phyloP scores from a whole-genome alignment of 352 stramenopile genomes.

The Peronospora belbahrii region DNA sequence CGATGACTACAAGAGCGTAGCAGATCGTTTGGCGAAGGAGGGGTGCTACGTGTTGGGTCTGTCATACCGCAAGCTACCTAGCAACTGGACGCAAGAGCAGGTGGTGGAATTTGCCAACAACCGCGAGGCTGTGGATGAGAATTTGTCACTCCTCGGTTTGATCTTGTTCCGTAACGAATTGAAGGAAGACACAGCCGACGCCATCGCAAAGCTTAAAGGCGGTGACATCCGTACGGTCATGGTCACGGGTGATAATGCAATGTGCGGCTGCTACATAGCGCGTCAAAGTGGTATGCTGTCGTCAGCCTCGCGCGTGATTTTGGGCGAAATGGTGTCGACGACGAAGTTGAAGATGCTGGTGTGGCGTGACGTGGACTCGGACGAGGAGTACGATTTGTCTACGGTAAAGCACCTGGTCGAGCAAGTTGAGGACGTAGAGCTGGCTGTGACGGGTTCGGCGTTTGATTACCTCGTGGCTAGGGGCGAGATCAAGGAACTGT shows the following conservation, averaged over 20 bases:
- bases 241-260: constrained; percentile 75
- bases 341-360: constrained; percentile 26
- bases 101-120: constrained; percentile 4
- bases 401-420: constrained; percentile 28
- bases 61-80: constrained; percentile 26
- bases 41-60: constrained; percentile 79
- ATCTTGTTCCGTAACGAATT: constrained; percentile 82
- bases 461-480: constrained; percentile 67
- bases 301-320: constrained; percentile 24
- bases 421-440: constrained; percentile 29
- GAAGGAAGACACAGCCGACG: constrained; percentile 51
- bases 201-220: constrained; percentile 52
- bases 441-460: constrained; percentile 63
- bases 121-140: constrained; percentile 66
- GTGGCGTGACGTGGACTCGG: constrained; percentile 43
- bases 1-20: constrained; percentile 37
- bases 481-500: constrained; percentile 44
- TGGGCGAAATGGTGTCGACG: constrained; percentile 29
- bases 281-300: constrained; percentile 33
- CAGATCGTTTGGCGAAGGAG: constrained; percentile 32
- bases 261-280: constrained; percentile 47
- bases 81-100: constrained; percentile 28
- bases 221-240: constrained; percentile 66
- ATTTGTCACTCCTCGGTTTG: constrained; percentile 61
- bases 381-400: constrained; percentile 27